Conservation (phyloP, 768 basidiomycete genomes). For the Podaxis carcinomalis region DNA sequence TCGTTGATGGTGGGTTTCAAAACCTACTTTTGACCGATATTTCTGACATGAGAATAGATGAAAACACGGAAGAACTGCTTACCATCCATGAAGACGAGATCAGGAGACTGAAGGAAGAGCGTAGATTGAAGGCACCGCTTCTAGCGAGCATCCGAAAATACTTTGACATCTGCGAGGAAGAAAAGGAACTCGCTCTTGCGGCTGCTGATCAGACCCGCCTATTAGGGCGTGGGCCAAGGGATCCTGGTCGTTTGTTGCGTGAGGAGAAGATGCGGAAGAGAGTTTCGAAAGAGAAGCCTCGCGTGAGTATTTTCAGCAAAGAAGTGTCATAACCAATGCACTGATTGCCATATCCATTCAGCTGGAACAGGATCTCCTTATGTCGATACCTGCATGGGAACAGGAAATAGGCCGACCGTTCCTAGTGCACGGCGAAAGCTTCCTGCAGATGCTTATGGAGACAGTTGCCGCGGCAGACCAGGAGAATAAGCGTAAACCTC, state of each 20-base stretch:
- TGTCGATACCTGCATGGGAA: slow-evolving; percentile 84
- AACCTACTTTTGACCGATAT: background rate
- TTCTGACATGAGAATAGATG: slow-evolving; percentile 42
- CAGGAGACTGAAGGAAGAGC: slow-evolving; percentile 74
- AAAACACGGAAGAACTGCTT: slow-evolving; percentile 86
- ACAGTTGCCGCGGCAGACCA: slow-evolving; percentile 68
- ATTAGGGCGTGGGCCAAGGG: slow-evolving; percentile 74
- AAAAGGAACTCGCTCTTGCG: slow-evolving; percentile 79
- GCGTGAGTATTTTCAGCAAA: slow-evolving; percentile 46
- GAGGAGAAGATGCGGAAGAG: slow-evolving; percentile 98
- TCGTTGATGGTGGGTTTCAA: slow-evolving; percentile 65
- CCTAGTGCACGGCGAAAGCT: slow-evolving; percentile 79
- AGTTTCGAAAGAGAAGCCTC: slow-evolving; percentile 88
- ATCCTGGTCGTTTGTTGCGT: slow-evolving; percentile 80
- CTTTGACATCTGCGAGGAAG: slow-evolving; percentile 86
- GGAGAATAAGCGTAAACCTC: slow-evolving; percentile 66
- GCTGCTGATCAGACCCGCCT: slow-evolving; percentile 80
- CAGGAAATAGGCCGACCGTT: slow-evolving; percentile 67
- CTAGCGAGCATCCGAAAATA: slow-evolving; percentile 80
- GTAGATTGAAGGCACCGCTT: slow-evolving; percentile 71
- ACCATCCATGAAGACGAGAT: slow-evolving; percentile 85
- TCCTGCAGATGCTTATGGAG: slow-evolving; percentile 75
- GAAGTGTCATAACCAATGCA: background rate
- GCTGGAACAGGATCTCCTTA: slow-evolving; percentile 86
- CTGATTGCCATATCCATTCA: slow-evolving; percentile 24